Percentiles rank a stretch among this genome's conserved stretches.
These are phyloP conservation scores for Phytophthora chlamydospora DNA, from an alignment of 352 stramenopile species.

Conservation along the genomic window DNA sequence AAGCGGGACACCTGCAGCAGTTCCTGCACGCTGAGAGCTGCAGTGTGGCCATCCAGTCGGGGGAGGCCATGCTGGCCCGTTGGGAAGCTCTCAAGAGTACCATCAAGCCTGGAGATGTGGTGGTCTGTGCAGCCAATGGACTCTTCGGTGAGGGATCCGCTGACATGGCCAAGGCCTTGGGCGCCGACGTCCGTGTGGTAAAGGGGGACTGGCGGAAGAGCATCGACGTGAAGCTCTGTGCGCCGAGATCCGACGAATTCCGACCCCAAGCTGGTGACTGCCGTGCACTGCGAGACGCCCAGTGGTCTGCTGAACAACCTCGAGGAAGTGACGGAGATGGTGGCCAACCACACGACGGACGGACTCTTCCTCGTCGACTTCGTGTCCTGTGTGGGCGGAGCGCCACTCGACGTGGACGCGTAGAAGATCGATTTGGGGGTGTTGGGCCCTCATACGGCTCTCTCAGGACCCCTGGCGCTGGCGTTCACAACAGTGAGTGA, in stretches of 20 bases:
- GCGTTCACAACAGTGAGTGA: constrained; percentile 57
- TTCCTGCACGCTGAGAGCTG: constrained; percentile 42
- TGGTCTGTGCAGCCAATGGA: constrained; percentile 55
- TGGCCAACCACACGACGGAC: constrained; percentile 51
- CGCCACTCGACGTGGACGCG: constrained; percentile 43
- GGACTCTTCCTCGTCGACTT: constrained; percentile 65
- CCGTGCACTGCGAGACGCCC: constrained; percentile 63
- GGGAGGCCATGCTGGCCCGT: constrained; percentile 61
- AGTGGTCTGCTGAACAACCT: constrained; percentile 53
- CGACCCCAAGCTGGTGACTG: constrained; percentile 57
- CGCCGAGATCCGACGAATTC: constrained; percentile 42
- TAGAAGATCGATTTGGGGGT: constrained; percentile 57
- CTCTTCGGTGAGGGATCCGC: constrained; percentile 59
- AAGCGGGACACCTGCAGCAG: constrained; percentile 35
- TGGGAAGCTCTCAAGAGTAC: constrained; percentile 63
- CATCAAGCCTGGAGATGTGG: constrained; percentile 41
- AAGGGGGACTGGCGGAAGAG: constrained; percentile 47
- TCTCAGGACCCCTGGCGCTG: constrained; percentile 49
- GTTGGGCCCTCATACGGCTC: constrained; percentile 50
- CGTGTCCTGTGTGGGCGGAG: constrained; percentile 52
- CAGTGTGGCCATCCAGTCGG: constrained; percentile 55
- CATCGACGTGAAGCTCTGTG: constrained; percentile 43
- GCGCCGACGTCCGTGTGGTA: constrained; percentile 46
- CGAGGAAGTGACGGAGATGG: constrained; percentile 32
- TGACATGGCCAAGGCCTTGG: constrained; percentile 47